Percentiles rank a stretch among this genome's conserved stretches.
Conservation (phyloP, 768 basidiomycete species). For the Agrocybe chaxingu region DNA sequence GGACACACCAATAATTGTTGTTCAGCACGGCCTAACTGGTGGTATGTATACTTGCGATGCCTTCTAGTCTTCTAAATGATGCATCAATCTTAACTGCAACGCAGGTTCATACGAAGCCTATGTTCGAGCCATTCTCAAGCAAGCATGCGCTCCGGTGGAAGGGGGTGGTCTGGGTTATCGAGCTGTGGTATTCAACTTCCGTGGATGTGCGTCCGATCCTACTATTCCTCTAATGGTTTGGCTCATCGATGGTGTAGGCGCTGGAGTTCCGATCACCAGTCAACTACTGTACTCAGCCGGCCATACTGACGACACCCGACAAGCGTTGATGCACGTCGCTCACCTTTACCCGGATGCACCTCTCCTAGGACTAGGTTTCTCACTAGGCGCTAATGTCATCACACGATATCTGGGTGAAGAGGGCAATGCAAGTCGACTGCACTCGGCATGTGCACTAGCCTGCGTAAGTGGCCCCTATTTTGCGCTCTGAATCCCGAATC, state of each 20-base stretch:
- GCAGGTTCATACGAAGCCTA: constrained; percentile 88
- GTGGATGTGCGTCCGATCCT: constrained; percentile 67
- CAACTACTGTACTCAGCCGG: constrained; percentile 85
- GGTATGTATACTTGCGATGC: constrained; percentile 23
- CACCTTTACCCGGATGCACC: constrained; percentile 74
- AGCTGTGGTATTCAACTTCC: constrained; percentile 87
- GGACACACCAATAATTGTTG: constrained; percentile 52
- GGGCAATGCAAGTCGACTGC: constrained; percentile 56
- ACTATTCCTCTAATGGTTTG: constrained; percentile 8
- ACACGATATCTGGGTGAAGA: constrained; percentile 89
- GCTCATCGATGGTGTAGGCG: constrained; percentile 47
- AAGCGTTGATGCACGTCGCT: constrained; percentile 74
- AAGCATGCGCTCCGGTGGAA: constrained; percentile 63
- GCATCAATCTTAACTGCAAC: constrained; percentile 7
- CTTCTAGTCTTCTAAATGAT: not conserved
- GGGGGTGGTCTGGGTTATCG: constrained; percentile 90
- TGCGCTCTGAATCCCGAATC: too few species aligned
- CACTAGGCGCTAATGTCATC: constrained; percentile 89
- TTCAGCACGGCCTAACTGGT: constrained; percentile 55
- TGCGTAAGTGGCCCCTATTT: constrained; percentile 51
- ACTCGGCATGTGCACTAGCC: constrained; percentile 65
- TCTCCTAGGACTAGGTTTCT: constrained; percentile 87
- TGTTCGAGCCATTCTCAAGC: constrained; percentile 76
- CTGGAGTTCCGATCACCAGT: constrained; percentile 79
- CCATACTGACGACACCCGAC: constrained; percentile 85